These are phyloP conservation scores for Fusarium zealandicum DNA, from an alignment of 2,329 filamentous ascomycete genomes.

Conservation along the genomic window DNA sequence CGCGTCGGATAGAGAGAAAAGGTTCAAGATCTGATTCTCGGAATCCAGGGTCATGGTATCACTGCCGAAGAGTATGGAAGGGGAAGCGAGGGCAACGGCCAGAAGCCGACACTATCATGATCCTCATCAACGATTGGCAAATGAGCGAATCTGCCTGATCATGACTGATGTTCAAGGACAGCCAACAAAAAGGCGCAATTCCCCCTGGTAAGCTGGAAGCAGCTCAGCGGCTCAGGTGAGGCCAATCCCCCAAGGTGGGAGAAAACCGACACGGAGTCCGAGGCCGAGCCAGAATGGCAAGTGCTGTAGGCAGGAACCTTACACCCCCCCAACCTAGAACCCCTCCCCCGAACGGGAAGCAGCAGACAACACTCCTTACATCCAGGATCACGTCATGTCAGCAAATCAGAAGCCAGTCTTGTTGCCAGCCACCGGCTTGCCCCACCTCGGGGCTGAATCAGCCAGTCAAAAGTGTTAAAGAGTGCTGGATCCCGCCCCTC, in stretches of 20 bases:
- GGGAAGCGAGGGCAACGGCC: neutral
- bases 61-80: neutral
- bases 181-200: slow-evolving; percentile 6
- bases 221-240: too few species aligned
- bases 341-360: neutral
- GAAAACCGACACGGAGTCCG: slow-evolving; percentile 1
- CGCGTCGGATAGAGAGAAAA: slow-evolving; percentile 25
- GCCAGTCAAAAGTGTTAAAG: slow-evolving; percentile 59
- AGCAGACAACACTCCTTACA: neutral
- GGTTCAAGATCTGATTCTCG: slow-evolving; percentile 11
- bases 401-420: slow-evolving; percentile 44
- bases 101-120: too few species aligned
- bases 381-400: slow-evolving; percentile 42
- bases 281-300: neutral
- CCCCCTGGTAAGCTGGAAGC: neutral
- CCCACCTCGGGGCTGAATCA: slow-evolving; percentile 55
- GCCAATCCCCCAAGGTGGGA: neutral
- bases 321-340: slow-evolving; percentile 3
- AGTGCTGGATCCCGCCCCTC: slow-evolving; percentile 54
- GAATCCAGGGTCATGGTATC: slow-evolving; percentile 7
- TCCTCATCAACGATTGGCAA: neutral
- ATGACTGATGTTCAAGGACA: neutral
- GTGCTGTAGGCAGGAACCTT: neutral
- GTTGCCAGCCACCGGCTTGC: slow-evolving; percentile 37
- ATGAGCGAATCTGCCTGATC: slow-evolving; percentile 2